Evolutionary conservation across 306 rosid genomes (phyloP), one percentile per base, ranked within the genome.

Genomic region (Cercis canadensis): DNA sequence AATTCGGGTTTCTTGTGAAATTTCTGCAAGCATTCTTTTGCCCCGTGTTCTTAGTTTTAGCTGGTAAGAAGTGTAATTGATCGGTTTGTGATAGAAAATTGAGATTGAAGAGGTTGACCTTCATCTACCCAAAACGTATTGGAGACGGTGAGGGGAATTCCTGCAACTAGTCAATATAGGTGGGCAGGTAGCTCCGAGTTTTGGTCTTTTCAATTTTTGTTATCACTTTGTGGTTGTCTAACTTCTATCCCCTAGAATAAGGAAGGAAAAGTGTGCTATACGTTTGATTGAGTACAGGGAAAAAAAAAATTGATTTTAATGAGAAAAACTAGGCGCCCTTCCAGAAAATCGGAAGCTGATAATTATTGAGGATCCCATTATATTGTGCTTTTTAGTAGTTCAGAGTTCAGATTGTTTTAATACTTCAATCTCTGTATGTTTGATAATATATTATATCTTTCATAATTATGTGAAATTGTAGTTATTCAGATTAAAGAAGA

Each of bases 91-190:
- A 47, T 8, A 61, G 39, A 12, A 16, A 19, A 67, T 13, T 41
- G 21, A 67, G 50, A 45, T 69, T 64, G 43, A 37, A 57, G 33
- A 46, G 9, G 36, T 62, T 79, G 78, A 78, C 75, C 15, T 59
- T 65, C 40, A 2, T 37, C 31, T 45, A 9, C 32, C 7, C 0
- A 16, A 24, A 55, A 24, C 65, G 45, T 15, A 21, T 70, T 57
- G 21, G n/a, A 70, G n/a, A 4, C 12, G 43, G 10, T 1, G 5
- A 46, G 15, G 37, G 1, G 17, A 31, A 39, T 24, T 52, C 17
- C 19, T 15, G 58, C 7, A 33, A 57, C 37, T 17, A 52, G 32
- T 29, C 49, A 54, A 7, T 5, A 37, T 68, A 11, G 51, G 59
- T 41, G 52, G n/a, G 44, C 65, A 8, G 8, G 18, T n/a, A 49